phyloP scores from a whole-genome alignment of 1,284 basidiomycete species.

The Ganoderma sinense region DNA sequence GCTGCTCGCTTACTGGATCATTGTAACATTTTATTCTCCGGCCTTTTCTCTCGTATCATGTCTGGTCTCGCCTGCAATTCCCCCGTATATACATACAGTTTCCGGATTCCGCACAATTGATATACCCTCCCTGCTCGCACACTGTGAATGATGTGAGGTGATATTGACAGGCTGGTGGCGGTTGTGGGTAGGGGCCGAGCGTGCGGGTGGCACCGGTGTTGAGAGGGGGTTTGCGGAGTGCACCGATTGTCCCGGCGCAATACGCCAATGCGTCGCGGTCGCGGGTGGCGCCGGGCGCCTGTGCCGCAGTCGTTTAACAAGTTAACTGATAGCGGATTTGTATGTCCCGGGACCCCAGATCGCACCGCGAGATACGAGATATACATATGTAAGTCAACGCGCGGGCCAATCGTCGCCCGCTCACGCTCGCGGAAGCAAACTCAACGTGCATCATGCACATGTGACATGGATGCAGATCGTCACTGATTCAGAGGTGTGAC shows the following conservation, averaged over 20 bases:
- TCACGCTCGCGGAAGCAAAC: constrained; percentile 30
- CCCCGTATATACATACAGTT: constrained; percentile 32
- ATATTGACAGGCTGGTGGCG: not conserved
- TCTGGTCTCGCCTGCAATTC: constrained; percentile 24
- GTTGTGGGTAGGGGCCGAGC: not conserved
- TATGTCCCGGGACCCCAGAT: constrained; percentile 22
- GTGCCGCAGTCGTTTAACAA: too few species aligned
- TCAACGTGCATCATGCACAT: not conserved
- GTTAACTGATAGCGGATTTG: constrained; percentile 4
- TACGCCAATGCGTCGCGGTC: not conserved
- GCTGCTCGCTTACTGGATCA: not conserved
- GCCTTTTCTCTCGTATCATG: not conserved
- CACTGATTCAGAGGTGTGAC: not conserved
- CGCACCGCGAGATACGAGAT: constrained; percentile 8
- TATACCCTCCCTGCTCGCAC: constrained; percentile 18
- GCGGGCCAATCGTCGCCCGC: constrained; percentile 20
- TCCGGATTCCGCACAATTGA: constrained; percentile 21
- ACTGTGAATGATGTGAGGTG: not conserved
- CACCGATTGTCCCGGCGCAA: not conserved
- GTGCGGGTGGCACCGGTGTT: not conserved
- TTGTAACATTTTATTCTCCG: constrained; percentile 25
- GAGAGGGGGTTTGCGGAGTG: constrained; percentile 1
- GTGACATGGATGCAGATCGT: constrained; percentile 9
- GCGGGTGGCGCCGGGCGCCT: not conserved
- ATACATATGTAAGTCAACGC: constrained; percentile 1